Conservation (phyloP, 352 stramenopile species). For the Pythium sp. region DNA sequence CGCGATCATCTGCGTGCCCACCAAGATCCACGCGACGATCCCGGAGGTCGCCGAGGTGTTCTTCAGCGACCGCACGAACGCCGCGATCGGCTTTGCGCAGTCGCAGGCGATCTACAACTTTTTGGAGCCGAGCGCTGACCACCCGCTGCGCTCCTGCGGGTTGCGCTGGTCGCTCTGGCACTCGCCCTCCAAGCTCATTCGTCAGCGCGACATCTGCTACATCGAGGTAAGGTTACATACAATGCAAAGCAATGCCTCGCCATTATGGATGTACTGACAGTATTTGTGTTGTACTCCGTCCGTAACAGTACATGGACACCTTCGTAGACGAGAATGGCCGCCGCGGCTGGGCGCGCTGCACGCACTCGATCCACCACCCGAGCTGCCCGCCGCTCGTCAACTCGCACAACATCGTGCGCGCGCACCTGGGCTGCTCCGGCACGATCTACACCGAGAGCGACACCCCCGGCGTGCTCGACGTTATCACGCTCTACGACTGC, state of each 20-base stretch:
- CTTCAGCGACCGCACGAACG: slow-evolving; percentile 53
- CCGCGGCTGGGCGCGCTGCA: slow-evolving; percentile 56
- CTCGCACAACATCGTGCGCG: slow-evolving; percentile 56
- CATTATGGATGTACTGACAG: neutral
- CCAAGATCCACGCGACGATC: slow-evolving; percentile 48
- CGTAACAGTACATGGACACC: slow-evolving; percentile 45
- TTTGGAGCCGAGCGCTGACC: slow-evolving; percentile 34
- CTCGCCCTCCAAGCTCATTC: slow-evolving; percentile 54
- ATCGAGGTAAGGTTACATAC: slow-evolving; percentile 28
- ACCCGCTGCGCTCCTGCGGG: slow-evolving; percentile 50
- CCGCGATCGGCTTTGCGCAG: slow-evolving; percentile 58
- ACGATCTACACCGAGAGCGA: slow-evolving; percentile 60
- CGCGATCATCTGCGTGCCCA: slow-evolving; percentile 43
- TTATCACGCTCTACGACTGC: slow-evolving; percentile 55
- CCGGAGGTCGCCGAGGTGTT: slow-evolving; percentile 60
- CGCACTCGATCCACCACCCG: slow-evolving; percentile 62
- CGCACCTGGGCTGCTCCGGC: slow-evolving; percentile 54
- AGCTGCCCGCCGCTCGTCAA: slow-evolving; percentile 51
- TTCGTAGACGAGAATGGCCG: slow-evolving; percentile 57
- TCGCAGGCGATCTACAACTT: slow-evolving; percentile 59
- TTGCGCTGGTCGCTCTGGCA: slow-evolving; percentile 69
- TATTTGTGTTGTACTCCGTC: neutral
- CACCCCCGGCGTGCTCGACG: slow-evolving; percentile 45
- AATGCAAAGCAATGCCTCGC: neutral
- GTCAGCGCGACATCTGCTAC: slow-evolving; percentile 58